phyloP scores from a whole-genome alignment of 371 early-diverging fungal species.

The Lichtheimia ramosa region DNA sequence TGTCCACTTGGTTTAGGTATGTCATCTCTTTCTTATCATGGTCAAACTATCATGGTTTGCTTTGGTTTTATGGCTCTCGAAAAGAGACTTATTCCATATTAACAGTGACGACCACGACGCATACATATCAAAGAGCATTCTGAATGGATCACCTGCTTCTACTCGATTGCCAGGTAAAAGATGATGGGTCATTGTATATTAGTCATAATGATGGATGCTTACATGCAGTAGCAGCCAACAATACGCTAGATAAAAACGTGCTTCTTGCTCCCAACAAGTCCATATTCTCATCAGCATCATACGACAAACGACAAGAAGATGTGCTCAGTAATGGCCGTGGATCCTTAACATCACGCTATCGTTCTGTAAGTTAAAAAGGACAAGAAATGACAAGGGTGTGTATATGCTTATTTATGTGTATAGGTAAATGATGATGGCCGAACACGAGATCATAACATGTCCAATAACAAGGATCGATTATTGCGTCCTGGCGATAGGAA shows the following conservation, averaged over 20 bases:
- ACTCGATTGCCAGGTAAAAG: slow-evolving; percentile 32
- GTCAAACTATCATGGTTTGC: too few species aligned
- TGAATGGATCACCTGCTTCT: slow-evolving; percentile 30
- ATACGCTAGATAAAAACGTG: slow-evolving; percentile 47
- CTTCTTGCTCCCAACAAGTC: slow-evolving; percentile 58
- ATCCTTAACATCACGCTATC: slow-evolving; percentile 6
- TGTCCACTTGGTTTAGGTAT: slow-evolving; percentile 54
- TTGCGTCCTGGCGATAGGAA: neutral
- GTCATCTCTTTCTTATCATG: neutral
- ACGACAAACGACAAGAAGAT: slow-evolving; percentile 53
- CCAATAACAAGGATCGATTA: slow-evolving; percentile 4
- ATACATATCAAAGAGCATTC: slow-evolving; percentile 32
- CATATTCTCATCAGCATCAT: slow-evolving; percentile 56
- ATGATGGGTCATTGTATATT: neutral
- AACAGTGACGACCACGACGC: slow-evolving; percentile 38
- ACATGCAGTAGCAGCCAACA: neutral
- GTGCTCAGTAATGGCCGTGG: slow-evolving; percentile 7
- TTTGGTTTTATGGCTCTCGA: neutral
- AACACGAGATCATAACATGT: slow-evolving; percentile 11
- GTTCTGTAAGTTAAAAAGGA: slow-evolving; percentile 14
- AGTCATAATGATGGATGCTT: neutral
- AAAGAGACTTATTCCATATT: neutral
- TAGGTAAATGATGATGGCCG: neutral
- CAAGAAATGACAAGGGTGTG: neutral
- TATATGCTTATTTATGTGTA: too few species aligned